A percentile compares a stretch with the other conserved stretches of the same genome.
phyloP scores from a whole-genome alignment of 352 stramenopile species.

The Pythium brachiatum region DNA sequence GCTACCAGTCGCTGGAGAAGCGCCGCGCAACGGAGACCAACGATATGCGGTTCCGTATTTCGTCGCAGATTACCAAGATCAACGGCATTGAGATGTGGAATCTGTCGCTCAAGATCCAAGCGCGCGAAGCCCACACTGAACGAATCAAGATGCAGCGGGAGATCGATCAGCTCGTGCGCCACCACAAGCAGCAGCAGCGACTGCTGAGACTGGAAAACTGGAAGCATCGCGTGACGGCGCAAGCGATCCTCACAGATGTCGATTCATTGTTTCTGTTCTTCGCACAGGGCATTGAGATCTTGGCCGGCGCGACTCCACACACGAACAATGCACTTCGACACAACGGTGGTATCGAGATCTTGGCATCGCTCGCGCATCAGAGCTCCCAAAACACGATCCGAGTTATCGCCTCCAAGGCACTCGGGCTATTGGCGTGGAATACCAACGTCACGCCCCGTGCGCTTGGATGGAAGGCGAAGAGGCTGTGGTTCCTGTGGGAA shows the following conservation, averaged over 20 bases:
- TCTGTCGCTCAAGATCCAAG: constrained; percentile 64
- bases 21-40: constrained; percentile 70
- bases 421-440: constrained; percentile 70
- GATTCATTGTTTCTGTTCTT: constrained; percentile 71
- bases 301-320: constrained; percentile 43
- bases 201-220: constrained; percentile 64
- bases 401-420: constrained; percentile 45
- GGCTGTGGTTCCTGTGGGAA: constrained; percentile 60
- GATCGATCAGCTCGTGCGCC: constrained; percentile 36
- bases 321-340: constrained; percentile 52
- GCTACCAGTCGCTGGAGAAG: constrained; percentile 66
- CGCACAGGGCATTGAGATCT: constrained; percentile 47
- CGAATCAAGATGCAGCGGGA: constrained; percentile 46
- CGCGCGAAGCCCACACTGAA: constrained; percentile 54
- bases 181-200: constrained; percentile 68
- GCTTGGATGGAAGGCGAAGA: constrained; percentile 68
- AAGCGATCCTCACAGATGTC: constrained; percentile 65
- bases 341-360: constrained; percentile 65
- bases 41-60: constrained; percentile 75
- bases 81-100: constrained; percentile 84
- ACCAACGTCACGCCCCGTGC: constrained; percentile 49
- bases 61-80: constrained; percentile 63
- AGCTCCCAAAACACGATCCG: constrained; percentile 35
- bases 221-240: constrained; percentile 62
- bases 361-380: constrained; percentile 44